Conservation (phyloP, 2,329 filamentous ascomycete species). For the Apiospora marii region DNA sequence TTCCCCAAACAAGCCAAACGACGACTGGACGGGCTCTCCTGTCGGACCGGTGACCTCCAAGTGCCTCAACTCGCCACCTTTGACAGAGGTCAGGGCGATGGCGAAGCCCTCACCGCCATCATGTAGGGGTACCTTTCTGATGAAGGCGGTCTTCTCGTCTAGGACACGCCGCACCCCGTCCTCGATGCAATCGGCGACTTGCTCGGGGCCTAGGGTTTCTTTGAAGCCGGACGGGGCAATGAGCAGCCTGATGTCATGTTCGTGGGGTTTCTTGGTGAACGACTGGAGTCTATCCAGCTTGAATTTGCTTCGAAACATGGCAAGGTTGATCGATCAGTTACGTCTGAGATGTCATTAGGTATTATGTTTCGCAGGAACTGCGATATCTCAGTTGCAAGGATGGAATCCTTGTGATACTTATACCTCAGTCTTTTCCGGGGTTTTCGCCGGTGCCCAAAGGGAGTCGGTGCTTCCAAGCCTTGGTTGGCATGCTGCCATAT, state of each 20-base stretch:
- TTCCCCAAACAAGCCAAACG: slow-evolving; percentile 53
- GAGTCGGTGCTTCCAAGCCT: background rate
- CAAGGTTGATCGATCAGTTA: background rate
- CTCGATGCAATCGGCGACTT: slow-evolving; percentile 60
- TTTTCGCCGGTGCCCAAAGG: background rate
- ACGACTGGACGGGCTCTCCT: slow-evolving; percentile 49
- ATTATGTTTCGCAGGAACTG: background rate
- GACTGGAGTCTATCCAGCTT: background rate
- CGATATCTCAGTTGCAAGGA: background rate
- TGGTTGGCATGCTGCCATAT: background rate
- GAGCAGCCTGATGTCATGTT: slow-evolving; percentile 43
- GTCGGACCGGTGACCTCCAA: slow-evolving; percentile 54
- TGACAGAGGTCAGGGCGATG: slow-evolving; percentile 52
- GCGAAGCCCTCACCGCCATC: slow-evolving; percentile 63
- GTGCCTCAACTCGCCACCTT: slow-evolving; percentile 48
- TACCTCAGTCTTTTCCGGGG: background rate
- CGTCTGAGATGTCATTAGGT: background rate
- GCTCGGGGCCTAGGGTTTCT: slow-evolving; percentile 56
- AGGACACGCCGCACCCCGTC: slow-evolving; percentile 54
- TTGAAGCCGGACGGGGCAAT: slow-evolving; percentile 63
- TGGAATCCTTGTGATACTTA: background rate
- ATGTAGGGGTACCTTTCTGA: slow-evolving; percentile 58
- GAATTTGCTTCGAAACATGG: background rate
- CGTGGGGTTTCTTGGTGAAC: background rate
- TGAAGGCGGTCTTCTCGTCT: slow-evolving; percentile 43